Evolutionary conservation across 2,329 filamentous ascomycete species (phyloP), one percentile per base, ranked within the genome.

Genomic region (Clathrospora elynae): DNA sequence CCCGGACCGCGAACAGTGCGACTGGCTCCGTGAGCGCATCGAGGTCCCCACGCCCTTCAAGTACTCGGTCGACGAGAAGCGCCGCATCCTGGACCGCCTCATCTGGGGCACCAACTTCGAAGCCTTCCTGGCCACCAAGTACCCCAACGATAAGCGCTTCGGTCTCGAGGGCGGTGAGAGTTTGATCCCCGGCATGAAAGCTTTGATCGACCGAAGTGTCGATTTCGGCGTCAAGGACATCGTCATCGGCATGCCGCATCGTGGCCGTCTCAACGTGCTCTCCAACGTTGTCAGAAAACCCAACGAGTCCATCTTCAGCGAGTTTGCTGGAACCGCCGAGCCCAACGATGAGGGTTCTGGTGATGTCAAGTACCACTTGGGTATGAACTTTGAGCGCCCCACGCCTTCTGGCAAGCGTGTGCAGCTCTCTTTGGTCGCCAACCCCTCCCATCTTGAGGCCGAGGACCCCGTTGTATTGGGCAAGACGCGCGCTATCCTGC

Each of bases 61-160:
- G 74, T 97, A 96, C 78, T 95, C 90, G 1, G 87, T 96, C 47
- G 93, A 97, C 66, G 93, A 99, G 81, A 99, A 99, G 83, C 88
- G 93, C 67, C 85, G 93, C 58, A 96, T 99, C 60, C 82, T 99
- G 57, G 93, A 99, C 75, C 89, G 93, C 67, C 80, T 99, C 55
- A 99, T 99, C 73, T 99, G 93, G 93, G 92, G 89, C 71, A 95
- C 91, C 54, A 96, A 90, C 75, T 99, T 99, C 72, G 93, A 99
- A 77, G 77, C 84, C 48, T 99, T 99, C 81, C 78, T 95, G 58
- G 86, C 93, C 43, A 96, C 90, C 46, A 99, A 99, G 75, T 97
- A 96, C 75, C 93, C 93, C 72, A 99, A 99, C 75, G 93, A 99
- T 77, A 99, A 99, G 82, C 89, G 93, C 68, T 99, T 99, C 74